Percentiles rank a stretch among this genome's conserved stretches.
phyloP scores from a whole-genome alignment of 352 stramenopile genomes.

The Phytophthora podocarpi region DNA sequence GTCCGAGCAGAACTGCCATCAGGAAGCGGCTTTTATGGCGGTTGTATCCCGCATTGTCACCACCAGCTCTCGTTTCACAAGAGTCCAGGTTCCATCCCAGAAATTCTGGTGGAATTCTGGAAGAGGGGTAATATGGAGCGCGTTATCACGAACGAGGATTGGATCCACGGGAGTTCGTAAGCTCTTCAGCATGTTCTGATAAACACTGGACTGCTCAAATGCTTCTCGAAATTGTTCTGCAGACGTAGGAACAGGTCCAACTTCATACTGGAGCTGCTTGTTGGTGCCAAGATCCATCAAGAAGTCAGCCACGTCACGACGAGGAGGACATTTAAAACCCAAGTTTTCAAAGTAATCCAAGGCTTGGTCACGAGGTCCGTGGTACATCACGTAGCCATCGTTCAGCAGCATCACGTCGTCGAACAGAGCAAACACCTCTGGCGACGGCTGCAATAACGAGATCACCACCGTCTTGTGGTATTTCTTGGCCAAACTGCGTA shows the following conservation, averaged over 20 bases:
- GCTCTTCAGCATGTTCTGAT: conserved; percentile 16
- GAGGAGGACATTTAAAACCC: conserved; percentile 57
- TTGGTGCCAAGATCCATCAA: conserved; percentile 68
- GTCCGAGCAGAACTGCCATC: too few relatives aligned
- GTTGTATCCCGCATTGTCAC: conserved; percentile 44
- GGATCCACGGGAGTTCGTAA: conserved; percentile 7
- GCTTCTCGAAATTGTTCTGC: conserved; percentile 28
- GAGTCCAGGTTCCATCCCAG: conserved; percentile 16
- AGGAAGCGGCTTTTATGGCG: too few relatives aligned
- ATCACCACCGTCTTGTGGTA: conserved; percentile 67
- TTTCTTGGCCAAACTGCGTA: conserved; percentile 52
- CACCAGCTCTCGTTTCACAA: conserved; percentile 45
- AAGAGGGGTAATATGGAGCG: conserved; percentile 31
- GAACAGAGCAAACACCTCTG: conserved; percentile 93
- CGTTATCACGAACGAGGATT: neutral
- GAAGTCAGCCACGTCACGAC: conserved; percentile 90
- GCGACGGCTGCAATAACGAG: conserved; percentile 89
- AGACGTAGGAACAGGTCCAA: conserved; percentile 1
- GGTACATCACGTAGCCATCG: conserved; percentile 90
- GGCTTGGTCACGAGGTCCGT: conserved; percentile 62
- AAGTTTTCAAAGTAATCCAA: conserved; percentile 82
- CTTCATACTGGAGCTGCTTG: conserved; percentile 45
- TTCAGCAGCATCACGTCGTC: conserved; percentile 94
- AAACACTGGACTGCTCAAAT: conserved; percentile 55
- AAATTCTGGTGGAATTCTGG: conserved; percentile 42